These are phyloP conservation scores for Taphrina pruni DNA, from an alignment of 1,139 yeast genomes.

Conservation along the genomic window DNA sequence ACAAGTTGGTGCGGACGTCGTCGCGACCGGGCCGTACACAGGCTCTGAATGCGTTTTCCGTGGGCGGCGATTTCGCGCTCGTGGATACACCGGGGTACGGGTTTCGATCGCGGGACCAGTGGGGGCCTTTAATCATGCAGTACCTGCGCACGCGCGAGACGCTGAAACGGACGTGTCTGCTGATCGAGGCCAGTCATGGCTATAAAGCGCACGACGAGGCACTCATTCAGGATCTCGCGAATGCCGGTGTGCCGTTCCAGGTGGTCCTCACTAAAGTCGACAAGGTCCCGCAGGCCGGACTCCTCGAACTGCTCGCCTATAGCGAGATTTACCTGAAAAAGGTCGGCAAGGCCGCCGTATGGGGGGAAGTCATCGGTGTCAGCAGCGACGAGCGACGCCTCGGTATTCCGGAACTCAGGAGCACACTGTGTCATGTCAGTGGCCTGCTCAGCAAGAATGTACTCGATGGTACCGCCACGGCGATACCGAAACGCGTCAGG, in stretches of 20 bases:
- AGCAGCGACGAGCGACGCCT: slow-evolving; percentile 17
- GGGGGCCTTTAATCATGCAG: slow-evolving; percentile 20
- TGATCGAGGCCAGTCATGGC: slow-evolving; percentile 38
- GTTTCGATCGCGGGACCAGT: slow-evolving; percentile 20
- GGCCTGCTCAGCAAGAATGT: slow-evolving; percentile 5
- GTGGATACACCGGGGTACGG: slow-evolving; percentile 41
- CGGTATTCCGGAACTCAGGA: slow-evolving; percentile 12
- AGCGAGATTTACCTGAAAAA: slow-evolving; percentile 23
- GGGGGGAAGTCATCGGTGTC: slow-evolving; percentile 25
- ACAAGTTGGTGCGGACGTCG: slow-evolving; percentile 31
- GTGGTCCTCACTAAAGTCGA: slow-evolving; percentile 33
- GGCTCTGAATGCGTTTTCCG: slow-evolving; percentile 35
- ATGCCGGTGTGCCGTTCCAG: slow-evolving; percentile 31
- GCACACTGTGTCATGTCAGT: slow-evolving; percentile 18
- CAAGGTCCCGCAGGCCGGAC: slow-evolving; percentile 3
- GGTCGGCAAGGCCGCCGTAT: slow-evolving; percentile 22
- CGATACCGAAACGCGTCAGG: background rate
- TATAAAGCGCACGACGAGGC: slow-evolving; percentile 26
- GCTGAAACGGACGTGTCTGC: slow-evolving; percentile 25
- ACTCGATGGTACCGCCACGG: slow-evolving; percentile 5
- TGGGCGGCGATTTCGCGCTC: slow-evolving; percentile 21
- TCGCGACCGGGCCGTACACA: slow-evolving; percentile 35
- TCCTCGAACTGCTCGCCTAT: slow-evolving; percentile 6
- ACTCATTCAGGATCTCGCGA: slow-evolving; percentile 15
- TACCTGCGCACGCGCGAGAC: slow-evolving; percentile 19